Evolutionary conservation across 2,329 filamentous ascomycete species (phyloP).

Genomic region (Colletotrichum somersetense): DNA sequence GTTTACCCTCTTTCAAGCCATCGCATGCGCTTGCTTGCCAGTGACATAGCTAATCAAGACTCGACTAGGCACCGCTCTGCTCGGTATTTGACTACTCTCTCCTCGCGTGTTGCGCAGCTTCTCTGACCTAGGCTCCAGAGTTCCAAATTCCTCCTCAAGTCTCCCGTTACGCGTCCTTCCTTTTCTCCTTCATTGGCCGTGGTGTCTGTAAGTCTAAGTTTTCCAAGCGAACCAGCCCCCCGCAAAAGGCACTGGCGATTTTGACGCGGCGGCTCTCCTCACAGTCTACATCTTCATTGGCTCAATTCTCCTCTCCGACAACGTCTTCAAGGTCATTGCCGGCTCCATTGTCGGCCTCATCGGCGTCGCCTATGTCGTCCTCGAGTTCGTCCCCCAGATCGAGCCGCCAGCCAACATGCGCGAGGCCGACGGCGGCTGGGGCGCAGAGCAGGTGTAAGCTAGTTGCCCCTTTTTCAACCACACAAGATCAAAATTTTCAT

Average conservation of each 20-base stretch:
- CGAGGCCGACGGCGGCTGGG: constrained; percentile 81
- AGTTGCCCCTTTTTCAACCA: constrained; percentile 40
- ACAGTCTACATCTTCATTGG: constrained; percentile 97
- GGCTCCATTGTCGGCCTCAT: constrained; percentile 82
- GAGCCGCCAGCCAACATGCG: constrained; percentile 87
- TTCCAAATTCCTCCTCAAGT: constrained; percentile 96
- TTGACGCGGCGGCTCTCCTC: constrained; percentile 27
- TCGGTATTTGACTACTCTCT: constrained; percentile 59
- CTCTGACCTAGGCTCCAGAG: constrained; percentile 62
- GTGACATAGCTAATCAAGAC: constrained; percentile 42
- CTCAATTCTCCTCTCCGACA: constrained; percentile 80
- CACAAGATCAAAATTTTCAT: constrained; percentile 27
- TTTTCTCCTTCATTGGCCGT: constrained; percentile 97
- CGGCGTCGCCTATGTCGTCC: constrained; percentile 81
- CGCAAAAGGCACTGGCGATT: constrained; percentile 5
- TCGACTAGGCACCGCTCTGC: constrained; percentile 72
- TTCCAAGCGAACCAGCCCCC: background rate
- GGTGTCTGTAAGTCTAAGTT: constrained; percentile 81
- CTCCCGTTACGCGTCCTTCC: constrained; percentile 93
- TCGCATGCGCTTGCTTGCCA: background rate
- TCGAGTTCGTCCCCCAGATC: constrained; percentile 84
- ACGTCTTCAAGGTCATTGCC: constrained; percentile 77
- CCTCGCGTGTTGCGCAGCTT: background rate
- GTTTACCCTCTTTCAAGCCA: constrained; percentile 47
- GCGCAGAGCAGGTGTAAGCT: constrained; percentile 78